These are phyloP conservation scores for Platanthera zijinensis DNA, from an alignment of 106 monocot genomes.

Conservation along the genomic window DNA sequence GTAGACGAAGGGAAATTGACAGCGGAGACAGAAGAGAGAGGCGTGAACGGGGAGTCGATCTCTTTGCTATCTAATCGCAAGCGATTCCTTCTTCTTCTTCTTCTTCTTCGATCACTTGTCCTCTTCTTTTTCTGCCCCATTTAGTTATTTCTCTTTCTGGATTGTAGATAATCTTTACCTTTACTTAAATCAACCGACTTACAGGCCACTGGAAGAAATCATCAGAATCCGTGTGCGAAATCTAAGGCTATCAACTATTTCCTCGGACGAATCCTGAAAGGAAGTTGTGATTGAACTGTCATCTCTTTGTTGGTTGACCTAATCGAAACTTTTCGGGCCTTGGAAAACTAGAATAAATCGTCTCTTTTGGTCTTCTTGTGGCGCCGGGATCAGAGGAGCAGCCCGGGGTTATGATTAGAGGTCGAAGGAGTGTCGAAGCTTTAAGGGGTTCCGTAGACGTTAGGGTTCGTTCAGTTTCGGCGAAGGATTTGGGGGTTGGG, in stretches of 20 bases:
- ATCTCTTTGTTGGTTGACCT: not conserved
- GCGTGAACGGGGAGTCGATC: slow-evolving; percentile 6
- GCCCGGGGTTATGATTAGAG: slow-evolving; percentile 6
- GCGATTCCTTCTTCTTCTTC: slow-evolving; percentile 1
- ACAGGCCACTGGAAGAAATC: not conserved
- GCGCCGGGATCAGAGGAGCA: not conserved
- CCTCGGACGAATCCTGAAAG: slow-evolving; percentile 4
- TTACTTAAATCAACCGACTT: not conserved
- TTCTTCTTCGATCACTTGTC: not conserved
- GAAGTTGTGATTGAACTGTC: slow-evolving; percentile 2
- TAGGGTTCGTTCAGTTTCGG: not conserved
- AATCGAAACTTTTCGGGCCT: not conserved
- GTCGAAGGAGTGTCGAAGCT: not conserved
- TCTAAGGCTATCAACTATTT: not conserved
- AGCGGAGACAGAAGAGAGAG: not conserved
- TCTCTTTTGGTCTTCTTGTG: not conserved
- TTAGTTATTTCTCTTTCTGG: not conserved
- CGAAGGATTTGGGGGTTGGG: slow-evolving; percentile 12
- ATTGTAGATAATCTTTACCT: not conserved
- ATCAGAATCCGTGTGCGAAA: slow-evolving; percentile 2
- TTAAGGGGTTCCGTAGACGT: not conserved
- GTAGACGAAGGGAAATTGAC: slow-evolving; percentile 5
- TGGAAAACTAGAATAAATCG: not conserved
- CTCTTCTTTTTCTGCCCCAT: not conserved
- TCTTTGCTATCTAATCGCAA: slow-evolving; percentile 1